Evolutionary conservation across 1,139 yeast species (phyloP), one percentile per base, ranked within the genome.

Genomic region (Blastobotrys buckinghamii): DNA sequence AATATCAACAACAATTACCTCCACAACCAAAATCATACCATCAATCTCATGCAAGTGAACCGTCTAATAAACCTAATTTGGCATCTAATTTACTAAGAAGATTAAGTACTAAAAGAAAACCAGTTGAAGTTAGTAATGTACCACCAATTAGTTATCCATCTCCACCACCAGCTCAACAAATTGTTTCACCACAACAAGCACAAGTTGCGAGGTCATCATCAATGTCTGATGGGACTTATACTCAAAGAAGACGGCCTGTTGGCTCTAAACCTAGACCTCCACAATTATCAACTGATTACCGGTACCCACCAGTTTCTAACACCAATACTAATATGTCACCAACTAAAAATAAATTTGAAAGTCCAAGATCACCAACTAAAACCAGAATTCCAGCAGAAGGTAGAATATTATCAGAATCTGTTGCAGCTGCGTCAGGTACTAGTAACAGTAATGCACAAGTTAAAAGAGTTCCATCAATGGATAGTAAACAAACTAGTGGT

Each of bases 11-110:
- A 26, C 49, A 30, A 22, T 22, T 24, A 20, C 47, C 54, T 35
- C 53, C 49, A 7, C 52, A 39, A 17, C 47, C 41, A 12, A 49
- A 43, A 33, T 32, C 43, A 20, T 32, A 36, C 26, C 58, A 56
- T 40, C 56, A 55, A 40, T 49, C 55, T 10, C 58, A 55, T 46
- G 50, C 45, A 12, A 54, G 58, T 30, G 59, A 56, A 47, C 60
- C 59, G 7, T 48, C 50, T 6, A 53, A 42, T 15, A 44, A 36
- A 41, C 32, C 53, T 5, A 57, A 51, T 29, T 33, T 62, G 44
- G 64, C 66, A 12, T 50, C 62, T 12, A 57, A 58, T 15, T 40
- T 62, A 35, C 47, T 62, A 27, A 56, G 66, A 13, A 53, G 61
- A 40, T 59, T 62, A 46, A 53, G 59, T 39, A 59, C 65, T n/a